Evolutionary conservation across 1,284 basidiomycete species (phyloP).

Genomic region (Cutaneotrichosporon sp.): DNA sequence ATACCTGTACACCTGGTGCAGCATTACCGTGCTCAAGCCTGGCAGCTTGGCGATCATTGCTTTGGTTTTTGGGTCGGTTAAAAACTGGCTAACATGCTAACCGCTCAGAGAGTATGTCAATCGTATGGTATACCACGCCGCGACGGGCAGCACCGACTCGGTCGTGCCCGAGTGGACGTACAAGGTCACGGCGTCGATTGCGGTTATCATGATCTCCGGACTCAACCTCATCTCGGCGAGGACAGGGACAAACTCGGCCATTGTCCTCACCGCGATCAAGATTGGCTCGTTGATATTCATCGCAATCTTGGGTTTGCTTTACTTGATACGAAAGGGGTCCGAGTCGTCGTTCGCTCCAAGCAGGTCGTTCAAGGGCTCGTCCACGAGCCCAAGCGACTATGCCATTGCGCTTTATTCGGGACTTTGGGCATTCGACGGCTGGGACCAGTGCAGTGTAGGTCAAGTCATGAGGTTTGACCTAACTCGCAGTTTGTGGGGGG

Average conservation of each 20-base stretch:
- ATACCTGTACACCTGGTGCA: conserved; percentile 82
- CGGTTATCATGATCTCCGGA: conserved; percentile 65
- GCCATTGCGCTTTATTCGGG: conserved; percentile 92
- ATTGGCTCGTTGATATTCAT: conserved; percentile 49
- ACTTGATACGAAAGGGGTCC: conserved; percentile 37
- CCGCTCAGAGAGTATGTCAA: conserved; percentile 69
- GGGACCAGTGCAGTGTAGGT: conserved; percentile 53
- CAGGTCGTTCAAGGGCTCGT: conserved; percentile 65
- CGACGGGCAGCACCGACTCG: conserved; percentile 47
- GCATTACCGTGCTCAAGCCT: conserved; percentile 77
- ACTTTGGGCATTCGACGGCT: conserved; percentile 92
- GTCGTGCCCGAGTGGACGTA: conserved; percentile 86
- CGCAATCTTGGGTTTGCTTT: conserved; percentile 47
- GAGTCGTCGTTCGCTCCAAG: conserved; percentile 45
- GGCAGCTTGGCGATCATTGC: conserved; percentile 55
- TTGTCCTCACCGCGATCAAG: conserved; percentile 82
- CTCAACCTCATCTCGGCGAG: conserved; percentile 75
- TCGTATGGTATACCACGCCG: conserved; percentile 50
- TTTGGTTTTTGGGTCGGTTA: conserved; percentile 54
- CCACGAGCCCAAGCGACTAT: conserved; percentile 72
- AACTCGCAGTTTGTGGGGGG: conserved; percentile 88
- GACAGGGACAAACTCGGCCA: conserved; percentile 72
- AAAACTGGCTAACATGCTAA: neutral
- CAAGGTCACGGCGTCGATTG: conserved; percentile 73
- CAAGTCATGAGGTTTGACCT: conserved; percentile 21